These are phyloP conservation scores for Apodospora peruviana DNA, from an alignment of 495 filamentous ascomycete genomes.

Conservation along the genomic window DNA sequence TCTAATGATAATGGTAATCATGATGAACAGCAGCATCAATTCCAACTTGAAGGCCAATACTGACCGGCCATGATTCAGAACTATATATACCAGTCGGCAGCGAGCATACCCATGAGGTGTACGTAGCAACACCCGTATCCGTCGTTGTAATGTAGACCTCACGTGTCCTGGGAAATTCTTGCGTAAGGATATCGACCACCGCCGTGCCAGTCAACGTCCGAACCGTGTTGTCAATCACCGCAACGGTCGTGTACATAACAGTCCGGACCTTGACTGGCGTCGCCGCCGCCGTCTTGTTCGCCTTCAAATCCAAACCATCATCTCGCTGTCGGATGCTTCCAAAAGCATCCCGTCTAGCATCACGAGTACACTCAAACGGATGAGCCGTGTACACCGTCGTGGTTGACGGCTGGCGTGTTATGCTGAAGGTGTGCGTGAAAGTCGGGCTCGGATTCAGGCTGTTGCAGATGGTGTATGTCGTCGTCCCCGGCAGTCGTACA, in stretches of 20 bases:
- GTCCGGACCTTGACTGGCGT: slow-evolving; percentile 7
- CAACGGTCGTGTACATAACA: slow-evolving; percentile 11
- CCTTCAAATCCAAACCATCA: background rate
- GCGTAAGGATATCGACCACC: slow-evolving; percentile 7
- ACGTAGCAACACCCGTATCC: background rate
- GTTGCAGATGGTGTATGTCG: background rate
- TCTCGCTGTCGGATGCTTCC: too few species aligned
- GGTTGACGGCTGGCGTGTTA: background rate
- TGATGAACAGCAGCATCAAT: too few species aligned
- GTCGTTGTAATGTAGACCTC: background rate
- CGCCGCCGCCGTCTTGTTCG: background rate
- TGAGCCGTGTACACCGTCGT: background rate
- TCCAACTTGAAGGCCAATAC: too few species aligned
- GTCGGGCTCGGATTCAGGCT: background rate
- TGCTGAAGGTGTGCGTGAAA: background rate
- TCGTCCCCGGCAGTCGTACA: background rate
- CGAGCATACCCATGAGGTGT: background rate
- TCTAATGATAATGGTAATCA: too few species aligned
- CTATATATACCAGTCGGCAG: background rate
- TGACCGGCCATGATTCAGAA: too few species aligned
- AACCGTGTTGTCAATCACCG: slow-evolving; percentile 5
- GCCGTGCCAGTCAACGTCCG: slow-evolving; percentile 11
- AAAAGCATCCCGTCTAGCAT: background rate
- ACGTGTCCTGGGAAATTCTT: background rate
- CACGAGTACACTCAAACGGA: too few species aligned